phyloP scores from a whole-genome alignment of 2,329 filamentous ascomycete species.

The Raffaelea ambrosiae region DNA sequence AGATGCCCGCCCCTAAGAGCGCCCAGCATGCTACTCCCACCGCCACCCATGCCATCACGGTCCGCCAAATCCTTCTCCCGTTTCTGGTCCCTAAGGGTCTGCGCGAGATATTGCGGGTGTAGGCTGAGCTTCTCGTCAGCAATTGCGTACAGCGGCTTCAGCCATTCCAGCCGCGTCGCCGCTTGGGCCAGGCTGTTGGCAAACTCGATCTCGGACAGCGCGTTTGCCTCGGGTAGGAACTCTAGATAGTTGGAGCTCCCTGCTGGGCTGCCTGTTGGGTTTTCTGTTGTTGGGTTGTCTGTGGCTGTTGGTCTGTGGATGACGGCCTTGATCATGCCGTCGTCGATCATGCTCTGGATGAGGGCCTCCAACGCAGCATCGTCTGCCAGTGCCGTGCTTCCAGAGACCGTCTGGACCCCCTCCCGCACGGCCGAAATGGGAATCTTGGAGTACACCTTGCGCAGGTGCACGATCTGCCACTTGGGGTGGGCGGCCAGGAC shows the following conservation, averaged over 20 bases:
- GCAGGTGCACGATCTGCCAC: conserved; percentile 66
- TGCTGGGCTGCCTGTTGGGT: not conserved
- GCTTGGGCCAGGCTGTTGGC: conserved; percentile 36
- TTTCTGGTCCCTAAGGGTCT: conserved; percentile 36
- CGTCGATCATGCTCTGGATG: conserved; percentile 46
- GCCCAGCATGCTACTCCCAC: conserved; percentile 12
- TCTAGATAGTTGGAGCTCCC: conserved; percentile 32
- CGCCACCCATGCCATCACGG: conserved; percentile 10
- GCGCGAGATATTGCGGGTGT: conserved; percentile 48
- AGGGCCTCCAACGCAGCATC: conserved; percentile 37
- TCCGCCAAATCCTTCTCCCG: conserved; percentile 32
- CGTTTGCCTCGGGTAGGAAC: conserved; percentile 35
- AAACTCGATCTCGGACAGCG: conserved; percentile 42
- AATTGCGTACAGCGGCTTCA: conserved; percentile 40
- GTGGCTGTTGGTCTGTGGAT: conserved; percentile 28
- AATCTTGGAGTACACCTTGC: conserved; percentile 58
- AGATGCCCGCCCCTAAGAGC: conserved; percentile 11
- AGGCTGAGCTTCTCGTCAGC: conserved; percentile 45
- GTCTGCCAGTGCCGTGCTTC: conserved; percentile 29
- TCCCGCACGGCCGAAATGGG: conserved; percentile 43
- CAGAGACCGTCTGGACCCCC: conserved; percentile 26
- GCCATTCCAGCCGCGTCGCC: conserved; percentile 30
- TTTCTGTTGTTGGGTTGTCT: not conserved
- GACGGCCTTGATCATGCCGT: conserved; percentile 42
- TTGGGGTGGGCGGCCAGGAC: conserved; percentile 64